phyloP scores from a whole-genome alignment of 73 alveolate genomes.

The Tetrahymena borealis region DNA sequence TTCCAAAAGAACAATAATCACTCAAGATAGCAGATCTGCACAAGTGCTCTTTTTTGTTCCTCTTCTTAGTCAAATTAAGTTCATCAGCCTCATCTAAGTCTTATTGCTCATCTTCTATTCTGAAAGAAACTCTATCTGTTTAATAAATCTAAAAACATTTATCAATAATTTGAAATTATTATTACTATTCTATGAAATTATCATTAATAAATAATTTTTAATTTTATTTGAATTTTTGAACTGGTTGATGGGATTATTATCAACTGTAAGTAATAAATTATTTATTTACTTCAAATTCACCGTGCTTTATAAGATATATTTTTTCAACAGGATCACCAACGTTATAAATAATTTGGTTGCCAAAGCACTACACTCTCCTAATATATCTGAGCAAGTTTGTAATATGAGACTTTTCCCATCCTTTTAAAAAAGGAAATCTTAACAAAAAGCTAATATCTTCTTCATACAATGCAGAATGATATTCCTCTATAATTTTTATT shows the following conservation, averaged over 20 bases:
- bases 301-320: background rate
- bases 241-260: no score
- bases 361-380: background rate
- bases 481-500: background rate
- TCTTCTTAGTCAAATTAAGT: background rate
- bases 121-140: background rate
- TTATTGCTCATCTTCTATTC: background rate
- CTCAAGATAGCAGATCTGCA: background rate
- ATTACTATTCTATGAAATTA: no score
- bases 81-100: background rate
- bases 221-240: no score
- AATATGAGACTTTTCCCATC: background rate
- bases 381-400: background rate
- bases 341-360: background rate
- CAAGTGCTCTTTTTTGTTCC: background rate
- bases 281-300: background rate
- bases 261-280: no score
- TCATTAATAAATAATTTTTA: no score
- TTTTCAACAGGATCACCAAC: background rate
- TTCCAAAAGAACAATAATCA: background rate
- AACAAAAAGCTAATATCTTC: background rate
- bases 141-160: background rate
- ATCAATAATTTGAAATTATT: background rate
- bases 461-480: background rate
- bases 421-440: background rate